Base-by-base conservation (phyloP, 805 yeast species). In the Grigorovia jiainica region DNA sequence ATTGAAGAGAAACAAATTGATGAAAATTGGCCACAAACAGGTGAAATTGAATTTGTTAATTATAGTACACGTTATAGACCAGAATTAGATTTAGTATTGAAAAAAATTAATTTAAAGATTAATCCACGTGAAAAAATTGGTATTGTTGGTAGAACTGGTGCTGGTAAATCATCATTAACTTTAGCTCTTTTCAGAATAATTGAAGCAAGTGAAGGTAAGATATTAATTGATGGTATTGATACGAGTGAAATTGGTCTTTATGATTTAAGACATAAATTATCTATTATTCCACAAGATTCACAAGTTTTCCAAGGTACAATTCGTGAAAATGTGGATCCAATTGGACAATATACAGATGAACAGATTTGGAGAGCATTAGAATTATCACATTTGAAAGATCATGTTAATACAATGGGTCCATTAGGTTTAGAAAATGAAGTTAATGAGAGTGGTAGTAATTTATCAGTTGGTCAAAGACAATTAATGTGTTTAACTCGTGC, bases 91-190 rank as follows among this genome's bases (percentile, higher is more conserved):
- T 72, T 83, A 16, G 92, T 86, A 4, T 68, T 90, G 63, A 82
- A 79, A 52, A 67, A 79, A 44, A 74, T 90, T 52, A 71, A 67
- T 44, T 56, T 90, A 19, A 64, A 72, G 10, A 76, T 90, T 52
- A 71, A 76, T 38, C 76, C 89, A 1, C 68, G 74, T 43, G 97
- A 90, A 59, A 90, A 90, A 61, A 71, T 89, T 56, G 97, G 97
- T 47, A 87, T 89, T 62, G 97, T 90, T 43, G 97, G 97, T 20
- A 75, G 97, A 58, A 89, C 97, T 0, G 97, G 97, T 48, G 97
- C 97, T 2, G 97, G 97, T 49, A 87, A 87, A 61, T 81, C 92
- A 0, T 81, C 95, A 1, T 70, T 87, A 54, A 82, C 95, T 0
- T 65, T 86, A 54, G 92, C 96, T 0, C 65, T 87, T 32, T 87